Base-by-base conservation (phyloP, 441 rosid species). In the Manihot esculenta region DNA sequence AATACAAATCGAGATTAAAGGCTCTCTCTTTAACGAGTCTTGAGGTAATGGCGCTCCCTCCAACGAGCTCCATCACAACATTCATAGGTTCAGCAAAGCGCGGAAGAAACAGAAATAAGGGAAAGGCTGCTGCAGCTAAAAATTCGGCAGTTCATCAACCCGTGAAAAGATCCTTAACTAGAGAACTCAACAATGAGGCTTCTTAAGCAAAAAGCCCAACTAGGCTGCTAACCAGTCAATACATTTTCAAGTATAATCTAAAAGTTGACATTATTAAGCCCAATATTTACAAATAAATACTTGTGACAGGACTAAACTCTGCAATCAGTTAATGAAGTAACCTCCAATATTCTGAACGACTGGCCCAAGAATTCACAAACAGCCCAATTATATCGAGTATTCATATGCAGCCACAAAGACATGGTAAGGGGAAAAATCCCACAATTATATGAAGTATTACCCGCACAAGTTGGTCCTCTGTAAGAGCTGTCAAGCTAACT, bases 401-500 rank as follows among this genome's bases (percentile, higher is more conserved):
- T 55, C 11, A 35, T 41, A 44, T 17, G 50, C 62, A n/a, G 20
- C 54, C 23, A 65, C 54, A 47, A 17, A 18, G 41, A 21, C 30
- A 35, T 24, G 51, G 5, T 21, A 10, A 55, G 60, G 74, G 45
- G 24, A 62, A 62, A 64, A 41, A 41, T 50, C 17, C 10, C 64
- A 33, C 45, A 62, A 69, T 61, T 41, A 59, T 42, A 20, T 23
- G 48, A 64, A 38, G 48, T 38, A 62, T 66, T 85, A 92, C 99
- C 93, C 77, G 83, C 80, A 88, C 83, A 63, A 94, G 97, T 76
- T 94, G 96, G 62, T 92, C 97, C 81, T 94, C 97, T 0, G 96
- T 85, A 60, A 94, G 85, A 81, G 97, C 94, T 68, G 82, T 85
- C 83, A 94, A 90, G 77, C 97, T 88, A 80, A 90, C 97, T 81